Conservation (phyloP, 2,329 filamentous ascomycete species). For the Fusarium sp. region DNA sequence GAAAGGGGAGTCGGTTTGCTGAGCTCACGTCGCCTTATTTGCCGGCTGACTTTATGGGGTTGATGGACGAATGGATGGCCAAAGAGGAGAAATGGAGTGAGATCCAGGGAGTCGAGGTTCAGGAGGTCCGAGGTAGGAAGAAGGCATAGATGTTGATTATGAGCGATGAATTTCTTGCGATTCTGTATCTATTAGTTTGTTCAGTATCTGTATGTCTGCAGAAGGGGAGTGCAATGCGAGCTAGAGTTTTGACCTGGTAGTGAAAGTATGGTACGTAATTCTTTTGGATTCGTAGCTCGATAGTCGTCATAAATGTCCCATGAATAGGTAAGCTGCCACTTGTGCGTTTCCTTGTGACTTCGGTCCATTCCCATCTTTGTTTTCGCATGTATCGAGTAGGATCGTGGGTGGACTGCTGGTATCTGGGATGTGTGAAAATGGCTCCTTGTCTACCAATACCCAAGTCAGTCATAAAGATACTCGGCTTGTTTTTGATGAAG, state of each 20-base stretch:
- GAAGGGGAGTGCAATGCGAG: neutral
- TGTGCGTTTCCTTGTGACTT: too few relatives aligned
- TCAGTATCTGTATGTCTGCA: neutral
- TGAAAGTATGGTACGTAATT: neutral
- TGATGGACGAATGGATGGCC: conserved; percentile 47
- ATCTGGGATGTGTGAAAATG: too few relatives aligned
- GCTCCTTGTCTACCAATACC: too few relatives aligned
- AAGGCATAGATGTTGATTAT: neutral
- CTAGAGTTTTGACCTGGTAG: neutral
- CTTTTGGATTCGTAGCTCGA: too few relatives aligned
- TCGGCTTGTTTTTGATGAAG: too few relatives aligned
- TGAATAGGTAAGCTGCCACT: too few relatives aligned
- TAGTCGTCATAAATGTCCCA: too few relatives aligned
- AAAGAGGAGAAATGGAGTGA: neutral
- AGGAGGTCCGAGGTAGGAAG: neutral
- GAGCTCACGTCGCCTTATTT: conserved; percentile 41
- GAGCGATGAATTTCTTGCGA: neutral
- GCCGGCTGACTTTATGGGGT: conserved; percentile 42
- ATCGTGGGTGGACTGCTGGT: too few relatives aligned
- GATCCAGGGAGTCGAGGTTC: conserved; percentile 6
- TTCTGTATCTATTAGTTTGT: neutral
- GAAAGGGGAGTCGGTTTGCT: conserved; percentile 22
- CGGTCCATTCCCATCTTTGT: too few relatives aligned
- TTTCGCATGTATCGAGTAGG: too few relatives aligned
- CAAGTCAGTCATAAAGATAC: too few relatives aligned